Conservation (phyloP, 257 asterid species). For the Plectranthus barbatus region DNA sequence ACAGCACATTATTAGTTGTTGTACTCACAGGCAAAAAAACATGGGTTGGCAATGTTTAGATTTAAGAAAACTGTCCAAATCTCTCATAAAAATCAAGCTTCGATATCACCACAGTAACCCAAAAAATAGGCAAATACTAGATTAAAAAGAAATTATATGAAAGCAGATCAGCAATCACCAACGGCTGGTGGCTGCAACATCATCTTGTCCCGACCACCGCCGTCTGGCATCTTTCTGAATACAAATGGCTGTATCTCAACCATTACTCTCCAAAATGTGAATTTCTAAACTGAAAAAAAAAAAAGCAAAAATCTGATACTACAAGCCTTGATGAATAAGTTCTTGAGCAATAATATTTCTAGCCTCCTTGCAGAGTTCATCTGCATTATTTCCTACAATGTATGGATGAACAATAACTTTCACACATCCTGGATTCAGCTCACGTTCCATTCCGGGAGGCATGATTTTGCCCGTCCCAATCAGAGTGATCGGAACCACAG, state of each 20-base stretch:
- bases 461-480: constrained; percentile 80
- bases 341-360: constrained; percentile 54
- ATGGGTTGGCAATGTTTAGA: neutral
- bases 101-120: neutral
- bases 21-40: neutral
- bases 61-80: constrained; percentile 1
- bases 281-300: too few species aligned
- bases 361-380: constrained; percentile 57
- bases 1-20: neutral
- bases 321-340: constrained; percentile 39
- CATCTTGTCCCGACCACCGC: too few species aligned
- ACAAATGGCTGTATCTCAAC: too few species aligned
- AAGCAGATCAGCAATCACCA: too few species aligned
- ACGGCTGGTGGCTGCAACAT: too few species aligned
- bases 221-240: too few species aligned
- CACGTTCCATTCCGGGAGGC: constrained; percentile 86
- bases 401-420: constrained; percentile 70
- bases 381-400: constrained; percentile 49
- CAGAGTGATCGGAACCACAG: constrained; percentile 79
- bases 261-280: too few species aligned
- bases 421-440: constrained; percentile 55
- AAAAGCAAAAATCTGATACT: neutral
- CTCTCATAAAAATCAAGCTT: neutral
- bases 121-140: too few species aligned
- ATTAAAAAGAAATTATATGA: too few species aligned